phyloP scores from a whole-genome alignment of 2,329 filamentous ascomycete genomes.

The Ophiostoma piceae region DNA sequence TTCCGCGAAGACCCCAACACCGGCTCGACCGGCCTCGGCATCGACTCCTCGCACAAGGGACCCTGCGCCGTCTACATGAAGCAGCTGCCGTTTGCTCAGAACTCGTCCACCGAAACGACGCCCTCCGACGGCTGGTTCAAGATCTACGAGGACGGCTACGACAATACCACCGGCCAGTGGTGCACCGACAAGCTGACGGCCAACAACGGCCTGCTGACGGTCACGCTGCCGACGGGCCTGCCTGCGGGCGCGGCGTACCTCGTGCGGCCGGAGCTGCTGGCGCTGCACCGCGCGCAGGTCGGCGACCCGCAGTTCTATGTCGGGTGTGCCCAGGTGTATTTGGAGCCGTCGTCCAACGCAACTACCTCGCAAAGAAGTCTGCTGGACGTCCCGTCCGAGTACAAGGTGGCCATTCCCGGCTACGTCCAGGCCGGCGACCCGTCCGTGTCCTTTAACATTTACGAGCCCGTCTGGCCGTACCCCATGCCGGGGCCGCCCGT shows the following conservation, averaged over 20 bases:
- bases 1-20: conserved; percentile 59
- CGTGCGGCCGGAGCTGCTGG: conserved; percentile 64
- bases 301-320: conserved; percentile 67
- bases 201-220: conserved; percentile 58
- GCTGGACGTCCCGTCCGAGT: conserved; percentile 42
- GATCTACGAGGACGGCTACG: conserved; percentile 64
- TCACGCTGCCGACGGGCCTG: conserved; percentile 57
- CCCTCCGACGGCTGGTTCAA: conserved; percentile 70
- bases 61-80: conserved; percentile 72
- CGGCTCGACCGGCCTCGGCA: conserved; percentile 46
- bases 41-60: conserved; percentile 60
- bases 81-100: conserved; percentile 43
- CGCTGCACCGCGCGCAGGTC: conserved; percentile 57
- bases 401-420: conserved; percentile 61
- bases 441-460: conserved; percentile 59
- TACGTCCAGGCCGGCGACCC: conserved; percentile 52
- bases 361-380: conserved; percentile 37
- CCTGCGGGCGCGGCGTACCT: conserved; percentile 60
- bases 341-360: conserved; percentile 34
- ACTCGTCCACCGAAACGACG: conserved; percentile 41
- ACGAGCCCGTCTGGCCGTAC: conserved; percentile 48
- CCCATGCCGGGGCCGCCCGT: conserved; percentile 53
- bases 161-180: conserved; percentile 53
- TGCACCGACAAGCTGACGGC: conserved; percentile 64
- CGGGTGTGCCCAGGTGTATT: conserved; percentile 65